Percentiles rank a stretch among this genome's conserved stretches.
Conservation (phyloP, 164 flowering plant genomes). For the Echeveria elegans region DNA sequence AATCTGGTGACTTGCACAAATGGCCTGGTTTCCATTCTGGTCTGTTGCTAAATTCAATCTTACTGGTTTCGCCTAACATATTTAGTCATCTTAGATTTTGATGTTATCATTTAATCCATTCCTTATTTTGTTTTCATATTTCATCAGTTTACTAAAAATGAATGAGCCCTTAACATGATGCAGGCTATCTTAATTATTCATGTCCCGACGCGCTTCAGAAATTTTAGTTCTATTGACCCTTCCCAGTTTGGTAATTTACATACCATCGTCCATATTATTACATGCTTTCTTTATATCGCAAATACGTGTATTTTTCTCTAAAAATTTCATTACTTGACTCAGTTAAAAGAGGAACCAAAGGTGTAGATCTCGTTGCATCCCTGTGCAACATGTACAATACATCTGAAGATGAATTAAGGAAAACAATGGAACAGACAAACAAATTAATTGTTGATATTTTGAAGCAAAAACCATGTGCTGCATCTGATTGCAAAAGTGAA, state of each 20-base stretch:
- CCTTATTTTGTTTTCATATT: not conserved
- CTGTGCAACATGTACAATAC: constrained; percentile 75
- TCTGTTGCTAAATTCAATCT: constrained; percentile 26
- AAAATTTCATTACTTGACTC: constrained; percentile 13
- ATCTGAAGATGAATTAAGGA: constrained; percentile 77
- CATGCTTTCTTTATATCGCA: constrained; percentile 1
- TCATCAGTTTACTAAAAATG: not conserved
- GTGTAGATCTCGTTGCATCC: constrained; percentile 73
- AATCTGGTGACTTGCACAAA: constrained; percentile 88
- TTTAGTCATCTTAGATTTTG: not conserved
- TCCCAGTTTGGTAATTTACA: constrained; percentile 50
- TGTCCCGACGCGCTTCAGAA: constrained; percentile 67
- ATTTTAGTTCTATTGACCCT: constrained; percentile 43
- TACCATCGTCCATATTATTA: not conserved
- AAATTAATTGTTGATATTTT: constrained; percentile 50
- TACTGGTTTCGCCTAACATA: not conserved
- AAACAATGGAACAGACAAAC: constrained; percentile 65
- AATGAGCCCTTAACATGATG: not conserved
- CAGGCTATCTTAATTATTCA: constrained; percentile 92
- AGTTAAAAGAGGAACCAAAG: constrained; percentile 60
- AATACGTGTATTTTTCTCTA: not conserved
- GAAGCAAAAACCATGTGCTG: constrained; percentile 49
- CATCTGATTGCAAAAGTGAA: constrained; percentile 53
- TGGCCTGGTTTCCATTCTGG: constrained; percentile 85
- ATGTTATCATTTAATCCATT: not conserved